These are phyloP conservation scores for Aspergillus sp. DNA, from an alignment of 2,329 filamentous ascomycete species.

Conservation along the genomic window DNA sequence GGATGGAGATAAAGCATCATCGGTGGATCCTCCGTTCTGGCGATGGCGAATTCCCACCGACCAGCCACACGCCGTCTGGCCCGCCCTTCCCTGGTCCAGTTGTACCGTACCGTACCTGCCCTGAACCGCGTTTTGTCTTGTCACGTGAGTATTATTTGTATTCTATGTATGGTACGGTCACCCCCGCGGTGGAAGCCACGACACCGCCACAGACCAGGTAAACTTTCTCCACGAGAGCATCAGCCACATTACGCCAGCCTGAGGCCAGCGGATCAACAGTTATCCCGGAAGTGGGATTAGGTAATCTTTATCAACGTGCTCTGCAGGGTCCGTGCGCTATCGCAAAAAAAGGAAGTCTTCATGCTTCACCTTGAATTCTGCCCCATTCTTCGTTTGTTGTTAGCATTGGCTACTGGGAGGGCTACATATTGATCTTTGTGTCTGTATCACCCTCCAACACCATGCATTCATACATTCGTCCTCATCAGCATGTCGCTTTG, in stretches of 20 bases:
- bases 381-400: too few relatives aligned
- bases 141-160: background rate
- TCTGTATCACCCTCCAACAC: background rate
- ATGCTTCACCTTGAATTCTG: too few relatives aligned
- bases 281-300: too few relatives aligned
- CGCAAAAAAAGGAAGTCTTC: conserved; percentile 14
- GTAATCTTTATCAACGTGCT: background rate
- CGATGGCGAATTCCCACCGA: background rate
- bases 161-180: background rate
- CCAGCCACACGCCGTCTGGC: background rate
- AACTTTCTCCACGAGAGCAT: too few relatives aligned
- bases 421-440: background rate
- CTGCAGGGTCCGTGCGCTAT: conserved; percentile 20
- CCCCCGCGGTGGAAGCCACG: background rate
- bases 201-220: too few relatives aligned
- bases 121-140: background rate
- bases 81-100: too few relatives aligned
- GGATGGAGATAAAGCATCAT: background rate
- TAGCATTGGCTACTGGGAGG: background rate
- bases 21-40: background rate
- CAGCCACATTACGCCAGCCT: too few relatives aligned
- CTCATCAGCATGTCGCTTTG: conserved; percentile 37
- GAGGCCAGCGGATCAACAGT: too few relatives aligned
- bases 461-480: conserved; percentile 42
- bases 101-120: too few relatives aligned